Evolutionary conservation across 1,284 basidiomycete genomes (phyloP), one percentile per base, ranked within the genome.

Genomic region (Gymnopus androsaceus): DNA sequence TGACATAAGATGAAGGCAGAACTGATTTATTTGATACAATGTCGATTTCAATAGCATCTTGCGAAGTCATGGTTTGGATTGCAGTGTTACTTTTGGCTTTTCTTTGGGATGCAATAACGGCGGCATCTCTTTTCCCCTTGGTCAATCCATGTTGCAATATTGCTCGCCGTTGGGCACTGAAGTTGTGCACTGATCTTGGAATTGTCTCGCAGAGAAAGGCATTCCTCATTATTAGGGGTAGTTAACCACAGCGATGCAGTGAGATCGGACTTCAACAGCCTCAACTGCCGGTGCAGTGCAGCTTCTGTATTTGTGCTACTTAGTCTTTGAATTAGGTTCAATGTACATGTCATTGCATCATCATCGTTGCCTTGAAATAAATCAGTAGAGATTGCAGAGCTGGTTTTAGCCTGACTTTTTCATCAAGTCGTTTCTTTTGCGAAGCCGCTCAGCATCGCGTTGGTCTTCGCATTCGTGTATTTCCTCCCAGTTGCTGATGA

Each of bases 381-480:
- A 15, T 44, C 21, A 21, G n/a, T n/a, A n/a, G n/a, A n/a, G n/a
- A n/a, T 25, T 25, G 12, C 21, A 5, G 15, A 9, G 23, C 9
- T 17, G 12, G 23, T 23, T 25, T 8, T 6, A 44, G 23, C 7
- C 21, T 19, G 41, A 44, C 9, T 5, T 7, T 23, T 4, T 19
- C 6, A 7, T 44, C 11, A 44, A 44, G 15, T 44, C 23, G 19
- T 15, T 11, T 9, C 17, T 7, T 25, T 44, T 44, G 6, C 21
- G 7, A 7, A 44, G 8, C 7, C 64, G 25, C 21, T 71, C 69
- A 17, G 67, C 66, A 63, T 71, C 69, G 27, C 63, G 48, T 38
- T 67, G 61, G 66, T 71, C 69, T 55, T 69, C 64, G 59, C 69
- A 71, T 55, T 71, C 69, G 63, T 69, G 55, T 0, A 70, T 60